Conservation (phyloP, 345 rosid genomes). For the Arabidopsis suecica region DNA sequence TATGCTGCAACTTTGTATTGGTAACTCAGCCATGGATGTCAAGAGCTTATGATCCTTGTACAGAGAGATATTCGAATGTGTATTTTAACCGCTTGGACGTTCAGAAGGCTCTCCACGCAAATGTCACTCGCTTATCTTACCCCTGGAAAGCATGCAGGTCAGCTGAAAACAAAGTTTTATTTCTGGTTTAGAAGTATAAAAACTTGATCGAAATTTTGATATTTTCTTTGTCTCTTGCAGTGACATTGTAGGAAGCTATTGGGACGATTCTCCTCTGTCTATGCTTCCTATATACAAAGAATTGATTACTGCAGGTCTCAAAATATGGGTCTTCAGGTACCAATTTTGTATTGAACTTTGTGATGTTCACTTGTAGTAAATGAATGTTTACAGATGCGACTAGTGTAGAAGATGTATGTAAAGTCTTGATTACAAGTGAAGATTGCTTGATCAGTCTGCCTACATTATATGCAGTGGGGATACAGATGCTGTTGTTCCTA, state of each 20-base stretch:
- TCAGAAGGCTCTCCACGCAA: conserved; percentile 91
- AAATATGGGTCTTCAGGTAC: conserved; percentile 90
- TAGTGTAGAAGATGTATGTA: conserved; percentile 1
- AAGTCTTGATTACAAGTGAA: conserved; percentile 11
- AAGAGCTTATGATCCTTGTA: conserved; percentile 98
- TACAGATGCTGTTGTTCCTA: conserved; percentile 89
- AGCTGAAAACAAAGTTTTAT: not conserved
- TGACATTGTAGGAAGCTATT: conserved; percentile 60
- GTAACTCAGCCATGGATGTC: conserved; percentile 91
- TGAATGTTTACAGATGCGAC: not conserved
- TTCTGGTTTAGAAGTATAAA: conserved; percentile 2
- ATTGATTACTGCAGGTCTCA: conserved; percentile 70
- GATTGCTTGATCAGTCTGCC: conserved; percentile 29
- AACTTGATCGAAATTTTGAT: not conserved
- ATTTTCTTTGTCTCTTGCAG: conserved; percentile 45
- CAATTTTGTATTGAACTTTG: not conserved
- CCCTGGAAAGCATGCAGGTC: conserved; percentile 95
- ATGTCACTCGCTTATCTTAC: conserved; percentile 71
- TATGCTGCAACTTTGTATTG: conserved; percentile 19
- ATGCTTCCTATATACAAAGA: conserved; percentile 75
- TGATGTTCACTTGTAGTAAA: not conserved
- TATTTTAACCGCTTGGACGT: conserved; percentile 84
- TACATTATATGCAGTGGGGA: conserved; percentile 73
- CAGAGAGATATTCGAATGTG: conserved; percentile 72
- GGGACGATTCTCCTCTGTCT: conserved; percentile 83